phyloP scores from a whole-genome alignment of 441 rosid genomes.

The Syzygium syzygioides region DNA sequence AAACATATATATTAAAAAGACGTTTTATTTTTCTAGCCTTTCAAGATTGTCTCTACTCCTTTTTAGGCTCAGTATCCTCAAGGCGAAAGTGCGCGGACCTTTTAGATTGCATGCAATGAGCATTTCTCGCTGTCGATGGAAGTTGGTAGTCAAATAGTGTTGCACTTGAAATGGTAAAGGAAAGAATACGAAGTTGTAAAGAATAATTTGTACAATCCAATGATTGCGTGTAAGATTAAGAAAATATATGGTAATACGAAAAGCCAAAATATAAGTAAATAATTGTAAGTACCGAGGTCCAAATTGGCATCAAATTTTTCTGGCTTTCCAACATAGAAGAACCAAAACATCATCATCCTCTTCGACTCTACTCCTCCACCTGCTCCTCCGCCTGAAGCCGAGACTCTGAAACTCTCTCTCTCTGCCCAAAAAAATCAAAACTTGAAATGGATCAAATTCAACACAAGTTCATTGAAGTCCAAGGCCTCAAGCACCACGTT shows the following conservation, averaged over 20 bases:
- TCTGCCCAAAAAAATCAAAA: neutral
- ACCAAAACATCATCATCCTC: neutral
- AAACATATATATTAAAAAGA: neutral
- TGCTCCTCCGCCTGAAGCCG: neutral
- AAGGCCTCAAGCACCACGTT: constrained; percentile 32
- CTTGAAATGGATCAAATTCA: constrained; percentile 20
- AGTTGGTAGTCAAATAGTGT: neutral
- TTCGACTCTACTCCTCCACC: neutral
- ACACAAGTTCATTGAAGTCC: constrained; percentile 26
- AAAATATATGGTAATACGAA: neutral
- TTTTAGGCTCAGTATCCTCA: neutral
- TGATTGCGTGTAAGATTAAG: neutral
- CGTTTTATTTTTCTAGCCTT: neutral
- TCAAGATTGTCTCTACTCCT: neutral
- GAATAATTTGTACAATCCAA: neutral
- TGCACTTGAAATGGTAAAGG: neutral
- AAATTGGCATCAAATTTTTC: neutral
- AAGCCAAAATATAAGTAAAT: neutral
- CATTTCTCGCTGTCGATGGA: neutral
- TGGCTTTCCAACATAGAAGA: neutral
- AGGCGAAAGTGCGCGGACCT: neutral
- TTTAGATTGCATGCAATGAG: neutral
- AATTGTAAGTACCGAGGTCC: neutral
- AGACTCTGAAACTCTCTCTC: neutral
- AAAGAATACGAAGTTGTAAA: neutral